phyloP scores from a whole-genome alignment of 2,329 filamentous ascomycete species.

The Whalleya microplaca region DNA sequence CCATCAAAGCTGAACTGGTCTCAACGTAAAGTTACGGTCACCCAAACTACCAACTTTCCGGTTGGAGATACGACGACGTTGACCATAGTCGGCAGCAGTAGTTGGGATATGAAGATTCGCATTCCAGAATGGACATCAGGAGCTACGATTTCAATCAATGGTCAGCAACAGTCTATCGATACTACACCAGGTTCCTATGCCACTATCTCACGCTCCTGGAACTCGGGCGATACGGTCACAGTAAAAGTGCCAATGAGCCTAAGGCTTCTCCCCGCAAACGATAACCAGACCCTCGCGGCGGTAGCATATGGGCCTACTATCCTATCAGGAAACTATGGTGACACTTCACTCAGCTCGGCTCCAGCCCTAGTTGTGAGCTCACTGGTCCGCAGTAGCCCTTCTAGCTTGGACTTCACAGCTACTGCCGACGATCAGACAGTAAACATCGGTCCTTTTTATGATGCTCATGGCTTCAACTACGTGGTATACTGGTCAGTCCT shows the following conservation, averaged over 20 bases:
- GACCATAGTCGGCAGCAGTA: constrained; percentile 39
- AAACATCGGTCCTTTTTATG: constrained; percentile 43
- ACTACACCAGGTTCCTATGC: constrained; percentile 46
- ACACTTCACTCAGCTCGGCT: constrained; percentile 23
- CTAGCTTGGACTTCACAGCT: constrained; percentile 38
- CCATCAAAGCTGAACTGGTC: constrained; percentile 51
- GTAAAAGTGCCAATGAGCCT: constrained; percentile 51
- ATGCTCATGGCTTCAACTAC: constrained; percentile 47
- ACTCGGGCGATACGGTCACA: constrained; percentile 45
- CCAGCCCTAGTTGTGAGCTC: constrained; percentile 39
- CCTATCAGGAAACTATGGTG: constrained; percentile 50
- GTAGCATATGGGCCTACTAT: constrained; percentile 52
- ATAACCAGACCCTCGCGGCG: constrained; percentile 47
- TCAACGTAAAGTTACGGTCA: constrained; percentile 43
- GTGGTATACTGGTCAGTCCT: constrained; percentile 45
- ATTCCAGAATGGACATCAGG: constrained; percentile 50
- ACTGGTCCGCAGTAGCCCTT: constrained; percentile 28
- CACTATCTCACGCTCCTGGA: constrained; percentile 46
- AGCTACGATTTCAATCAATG: constrained; percentile 48
- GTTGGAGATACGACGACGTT: constrained; percentile 45
- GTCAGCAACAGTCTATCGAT: constrained; percentile 32
- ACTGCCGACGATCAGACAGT: constrained; percentile 38
- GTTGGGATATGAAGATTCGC: constrained; percentile 44
- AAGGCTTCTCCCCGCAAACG: constrained; percentile 49
- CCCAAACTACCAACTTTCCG: constrained; percentile 49